Conservation (phyloP, 2,329 filamentous ascomycete species). For the Mycosphaerella arachidis region DNA sequence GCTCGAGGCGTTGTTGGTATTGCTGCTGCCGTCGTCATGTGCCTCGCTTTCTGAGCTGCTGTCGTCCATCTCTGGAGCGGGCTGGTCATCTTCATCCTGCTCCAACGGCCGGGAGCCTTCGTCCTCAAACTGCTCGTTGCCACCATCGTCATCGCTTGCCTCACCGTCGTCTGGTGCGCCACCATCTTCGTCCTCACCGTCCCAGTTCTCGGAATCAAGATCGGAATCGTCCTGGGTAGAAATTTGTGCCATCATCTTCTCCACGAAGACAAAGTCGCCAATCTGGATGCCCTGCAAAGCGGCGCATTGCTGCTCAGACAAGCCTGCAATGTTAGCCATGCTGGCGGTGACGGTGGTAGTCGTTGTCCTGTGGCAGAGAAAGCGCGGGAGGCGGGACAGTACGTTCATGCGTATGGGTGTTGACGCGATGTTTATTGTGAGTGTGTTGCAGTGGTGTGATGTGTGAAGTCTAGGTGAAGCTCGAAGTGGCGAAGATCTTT, state of each 20-base stretch:
- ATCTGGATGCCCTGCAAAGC: conserved; percentile 12
- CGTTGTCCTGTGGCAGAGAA: background rate
- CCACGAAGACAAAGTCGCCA: conserved; percentile 20
- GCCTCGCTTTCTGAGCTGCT: background rate
- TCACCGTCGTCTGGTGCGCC: conserved; percentile 4
- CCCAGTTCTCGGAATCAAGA: background rate
- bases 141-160: background rate
- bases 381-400: background rate
- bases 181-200: conserved; percentile 5
- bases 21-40: background rate
- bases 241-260: background rate
- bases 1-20: conserved; percentile 4
- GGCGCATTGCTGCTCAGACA: conserved; percentile 13
- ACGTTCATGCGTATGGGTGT: background rate
- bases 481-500: background rate
- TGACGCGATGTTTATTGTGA: background rate
- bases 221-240: background rate
- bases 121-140: background rate
- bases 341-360: background rate
- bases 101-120: no score
- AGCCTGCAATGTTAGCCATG: conserved; percentile 17
- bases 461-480: background rate
- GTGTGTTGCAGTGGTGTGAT: background rate
- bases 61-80: background rate
- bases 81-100: no score